Percentiles rank a stretch among this genome's conserved stretches.
phyloP scores from a whole-genome alignment of 1,284 basidiomycete genomes.

The Moesziomyces globuligerus region DNA sequence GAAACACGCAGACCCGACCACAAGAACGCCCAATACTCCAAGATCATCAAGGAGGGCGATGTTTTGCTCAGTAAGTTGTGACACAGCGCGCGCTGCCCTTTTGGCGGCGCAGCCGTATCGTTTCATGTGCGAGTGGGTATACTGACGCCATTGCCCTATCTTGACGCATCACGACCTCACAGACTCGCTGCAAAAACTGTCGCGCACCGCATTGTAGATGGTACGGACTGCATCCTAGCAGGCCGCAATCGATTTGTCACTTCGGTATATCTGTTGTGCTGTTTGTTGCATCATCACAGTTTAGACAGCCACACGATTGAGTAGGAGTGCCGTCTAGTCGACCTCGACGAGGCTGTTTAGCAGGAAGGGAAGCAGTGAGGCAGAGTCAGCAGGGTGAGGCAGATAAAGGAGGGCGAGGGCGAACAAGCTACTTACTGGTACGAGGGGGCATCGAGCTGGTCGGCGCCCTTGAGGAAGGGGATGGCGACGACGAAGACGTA shows the following conservation, averaged over 20 bases:
- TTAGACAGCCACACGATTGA: neutral
- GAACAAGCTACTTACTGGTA: constrained; percentile 62
- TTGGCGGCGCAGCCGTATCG: neutral
- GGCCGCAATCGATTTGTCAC: too few relatives aligned
- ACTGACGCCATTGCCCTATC: neutral
- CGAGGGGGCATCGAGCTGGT: constrained; percentile 86
- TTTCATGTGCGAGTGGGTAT: too few relatives aligned
- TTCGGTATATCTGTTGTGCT: too few relatives aligned
- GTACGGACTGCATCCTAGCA: too few relatives aligned
- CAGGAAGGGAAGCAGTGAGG: neutral
- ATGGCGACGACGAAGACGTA: constrained; percentile 95
- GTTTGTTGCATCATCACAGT: too few relatives aligned
- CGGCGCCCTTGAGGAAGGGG: constrained; percentile 80
- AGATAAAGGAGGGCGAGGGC: neutral
- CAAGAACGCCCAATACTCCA: constrained; percentile 91
- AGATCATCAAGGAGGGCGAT: constrained; percentile 87
- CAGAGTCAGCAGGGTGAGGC: neutral
- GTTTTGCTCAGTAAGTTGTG: constrained; percentile 74
- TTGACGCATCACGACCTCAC: constrained; percentile 5
- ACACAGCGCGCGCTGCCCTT: neutral
- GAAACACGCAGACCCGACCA: constrained; percentile 86
- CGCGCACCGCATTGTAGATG: constrained; percentile 62
- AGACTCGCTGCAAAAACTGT: constrained; percentile 66
- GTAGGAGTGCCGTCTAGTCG: constrained; percentile 19
- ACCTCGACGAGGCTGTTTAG: constrained; percentile 46